These are phyloP conservation scores for Aspergillus sojae DNA, from an alignment of 2,329 filamentous ascomycete species.

Conservation along the genomic window DNA sequence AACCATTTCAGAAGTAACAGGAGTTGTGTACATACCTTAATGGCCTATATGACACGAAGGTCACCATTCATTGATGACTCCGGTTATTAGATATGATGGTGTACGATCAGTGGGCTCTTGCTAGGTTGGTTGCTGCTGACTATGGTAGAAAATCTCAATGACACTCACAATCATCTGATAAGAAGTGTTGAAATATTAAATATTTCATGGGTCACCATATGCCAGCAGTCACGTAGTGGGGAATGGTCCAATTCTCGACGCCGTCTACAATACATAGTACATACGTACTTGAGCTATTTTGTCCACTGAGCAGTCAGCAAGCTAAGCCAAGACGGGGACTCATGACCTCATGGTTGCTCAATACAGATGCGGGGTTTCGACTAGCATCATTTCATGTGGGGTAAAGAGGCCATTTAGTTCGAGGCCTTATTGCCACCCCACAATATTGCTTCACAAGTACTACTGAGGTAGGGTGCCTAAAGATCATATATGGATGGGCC, in stretches of 20 bases:
- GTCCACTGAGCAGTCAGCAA: neutral
- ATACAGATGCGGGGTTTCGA: neutral
- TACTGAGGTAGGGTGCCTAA: too few relatives aligned
- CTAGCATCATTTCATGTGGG: too few relatives aligned
- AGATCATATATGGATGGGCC: too few relatives aligned
- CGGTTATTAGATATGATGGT: neutral
- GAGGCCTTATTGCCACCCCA: too few relatives aligned
- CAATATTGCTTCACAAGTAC: too few relatives aligned
- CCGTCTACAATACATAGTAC: neutral
- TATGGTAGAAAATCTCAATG: neutral
- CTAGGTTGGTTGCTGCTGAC: neutral
- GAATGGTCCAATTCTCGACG: neutral
- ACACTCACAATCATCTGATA: neutral
- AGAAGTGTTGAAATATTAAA: neutral
- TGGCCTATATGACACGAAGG: neutral
- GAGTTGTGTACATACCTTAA: neutral
- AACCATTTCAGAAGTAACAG: neutral
- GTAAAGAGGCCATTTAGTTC: too few relatives aligned
- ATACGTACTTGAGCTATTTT: neutral
- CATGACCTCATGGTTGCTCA: neutral
- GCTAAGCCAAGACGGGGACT: neutral
- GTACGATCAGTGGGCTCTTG: neutral
- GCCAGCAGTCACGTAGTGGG: too few relatives aligned
- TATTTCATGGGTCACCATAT: neutral
- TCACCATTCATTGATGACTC: neutral